These are phyloP conservation scores for Leishmania amazonensis DNA, from an alignment of 208 protist genomes.

Conservation along the genomic window DNA sequence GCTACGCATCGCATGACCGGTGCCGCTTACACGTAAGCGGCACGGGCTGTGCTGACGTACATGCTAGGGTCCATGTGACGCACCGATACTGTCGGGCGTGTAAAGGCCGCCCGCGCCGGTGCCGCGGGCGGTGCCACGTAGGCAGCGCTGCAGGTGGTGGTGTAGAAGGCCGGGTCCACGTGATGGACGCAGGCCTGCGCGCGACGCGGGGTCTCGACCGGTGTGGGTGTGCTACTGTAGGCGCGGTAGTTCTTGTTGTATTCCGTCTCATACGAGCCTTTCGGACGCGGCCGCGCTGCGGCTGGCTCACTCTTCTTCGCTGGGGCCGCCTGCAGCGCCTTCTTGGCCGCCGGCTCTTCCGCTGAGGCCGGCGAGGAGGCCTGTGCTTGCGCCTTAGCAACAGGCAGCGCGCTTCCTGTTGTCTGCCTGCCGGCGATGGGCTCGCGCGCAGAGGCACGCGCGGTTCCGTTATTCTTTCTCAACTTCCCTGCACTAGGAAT, in stretches of 20 bases:
- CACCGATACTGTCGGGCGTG: conserved; percentile 15
- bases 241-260: conserved; percentile 51
- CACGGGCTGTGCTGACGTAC: conserved; percentile 58
- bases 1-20: not conserved
- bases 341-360: not conserved
- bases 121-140: conserved; percentile 27
- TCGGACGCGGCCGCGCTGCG: not conserved
- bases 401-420: not conserved
- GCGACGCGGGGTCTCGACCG: conserved; percentile 12
- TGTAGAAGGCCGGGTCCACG: conserved; percentile 63
- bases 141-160: conserved; percentile 42
- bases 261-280: conserved; percentile 33
- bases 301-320: not conserved
- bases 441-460: not conserved
- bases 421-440: not conserved
- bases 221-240: conserved; percentile 12
- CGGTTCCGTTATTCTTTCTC: not conserved
- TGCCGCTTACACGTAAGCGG: conserved; percentile 31
- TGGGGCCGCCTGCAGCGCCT: not conserved
- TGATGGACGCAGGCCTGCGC: conserved; percentile 51
- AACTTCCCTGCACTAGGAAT: not conserved
- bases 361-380: not conserved
- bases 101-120: not conserved
- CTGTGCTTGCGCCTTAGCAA: not conserved
- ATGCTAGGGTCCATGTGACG: conserved; percentile 61